Evolutionary conservation across 495 filamentous ascomycete genomes (phyloP), one percentile per base, ranked within the genome.

Genomic region (Parathielavia hyrcaniae): DNA sequence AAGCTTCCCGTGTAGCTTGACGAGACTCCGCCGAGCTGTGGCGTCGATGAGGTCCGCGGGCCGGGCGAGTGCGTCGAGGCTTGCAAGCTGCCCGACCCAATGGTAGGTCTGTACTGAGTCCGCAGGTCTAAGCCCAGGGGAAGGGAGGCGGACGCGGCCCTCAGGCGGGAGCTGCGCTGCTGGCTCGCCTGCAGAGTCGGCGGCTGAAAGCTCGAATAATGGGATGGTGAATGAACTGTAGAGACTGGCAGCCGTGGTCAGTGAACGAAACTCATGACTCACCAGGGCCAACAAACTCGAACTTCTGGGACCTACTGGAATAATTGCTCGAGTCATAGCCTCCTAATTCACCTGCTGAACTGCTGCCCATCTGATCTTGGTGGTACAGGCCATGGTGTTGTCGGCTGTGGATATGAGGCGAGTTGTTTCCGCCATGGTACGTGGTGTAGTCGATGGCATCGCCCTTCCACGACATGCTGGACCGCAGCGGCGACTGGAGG

Each of bases 391-490:
- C 50, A 57, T 73, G n/a, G n/a, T n/a, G 49, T 57, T 75, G 78
- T 53, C 77, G 66, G 32, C 69, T 68, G 20, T 64, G 69, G 44
- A 80, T 70, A 46, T 73, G 73, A 9, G 78, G 73, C 54, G 76
- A 80, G 17, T 68, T 63, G 41, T 68, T 69, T 14, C 71, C 70
- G 14, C 57, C 61, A 20, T 76, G 69, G 57, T 77, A 78, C 1
- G 70, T 73, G 10, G 69, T 73, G 61, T 83, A 83, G 49, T 83
- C 81, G 43, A 83, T 74, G 0, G 80, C 73, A 59, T 81, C 79
- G 19, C 76, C 80, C 64, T 83, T 83, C 79, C 83, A 85, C 14
- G 81, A 80, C 72, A 82, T 82, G 61, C 79, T 83, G 48, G 82
- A 76, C 53, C 81, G 75, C 46, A 84, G 67, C 1, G 82, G 82